Evolutionary conservation across 306 rosid species (phyloP), one percentile per base, ranked within the genome.

Genomic region (Castanea mollissima): DNA sequence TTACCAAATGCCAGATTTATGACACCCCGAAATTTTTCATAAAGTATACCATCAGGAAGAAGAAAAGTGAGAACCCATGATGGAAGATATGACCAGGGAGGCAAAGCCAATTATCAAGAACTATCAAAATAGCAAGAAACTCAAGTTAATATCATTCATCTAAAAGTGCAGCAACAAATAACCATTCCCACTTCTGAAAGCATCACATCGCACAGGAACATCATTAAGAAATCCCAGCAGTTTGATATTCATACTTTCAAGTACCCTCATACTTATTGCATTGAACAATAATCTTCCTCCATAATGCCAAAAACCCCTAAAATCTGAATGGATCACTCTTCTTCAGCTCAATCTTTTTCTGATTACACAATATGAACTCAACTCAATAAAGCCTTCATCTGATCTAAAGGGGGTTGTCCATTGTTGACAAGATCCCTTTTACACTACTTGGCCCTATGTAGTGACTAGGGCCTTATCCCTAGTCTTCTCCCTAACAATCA

Each of bases 1-100:
- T 81, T 65, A 32, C 46, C 18, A 67, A 44, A 75, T 76, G 44
- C 58, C 76, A 72, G 13, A 75, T 25, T 55, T 21, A 35, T 64
- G 6, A 52, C 25, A 59, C 35, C 21, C 34, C 59, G 3, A 13
- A 10, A 13, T 56, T 59, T 38, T 49, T 23, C 21, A 18, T 71
- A 60, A 2, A 74, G 38, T 55, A 46, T 49, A 49, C 38, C 15
- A 20, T 68, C 6, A 19, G 19, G 6, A 63, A 62, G 49, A 31
- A 82, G 76, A 69, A 38, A 15, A 46, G 19, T 10, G 20, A 72
- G 29, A 29, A 82, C 56, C 68, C 25, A 20, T 27, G 64, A 27
- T n/a, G 27, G 23, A 71, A 59, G 18, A 23, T 70, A 19, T 5
- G 16, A 29, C 16, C 21, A 15, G 18, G 59, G 34, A 27, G 44